A percentile compares a stretch with the other conserved stretches of the same genome.
These are phyloP conservation scores for Cytospora leucostoma DNA, from an alignment of 2,329 filamentous ascomycete genomes.

Conservation along the genomic window DNA sequence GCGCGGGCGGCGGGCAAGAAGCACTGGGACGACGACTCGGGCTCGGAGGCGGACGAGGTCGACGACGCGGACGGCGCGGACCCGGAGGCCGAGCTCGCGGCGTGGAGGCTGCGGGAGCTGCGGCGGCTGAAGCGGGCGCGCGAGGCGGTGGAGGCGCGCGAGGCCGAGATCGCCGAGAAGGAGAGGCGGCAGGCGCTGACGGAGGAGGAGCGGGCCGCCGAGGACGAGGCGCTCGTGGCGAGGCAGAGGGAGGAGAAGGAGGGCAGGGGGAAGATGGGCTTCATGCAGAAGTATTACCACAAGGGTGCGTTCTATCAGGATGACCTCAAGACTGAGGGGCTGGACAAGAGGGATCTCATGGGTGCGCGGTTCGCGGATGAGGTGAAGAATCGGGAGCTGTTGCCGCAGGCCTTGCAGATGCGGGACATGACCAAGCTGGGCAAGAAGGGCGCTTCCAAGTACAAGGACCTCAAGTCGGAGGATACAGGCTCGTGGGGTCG, in stretches of 20 bases:
- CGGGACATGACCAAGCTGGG: conserved; percentile 93
- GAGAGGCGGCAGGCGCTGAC: conserved; percentile 86
- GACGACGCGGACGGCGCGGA: conserved; percentile 89
- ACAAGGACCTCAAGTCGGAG: conserved; percentile 83
- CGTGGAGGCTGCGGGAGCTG: conserved; percentile 92
- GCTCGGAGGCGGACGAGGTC: conserved; percentile 66
- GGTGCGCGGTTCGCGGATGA: conserved; percentile 82
- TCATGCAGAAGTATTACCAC: conserved; percentile 96
- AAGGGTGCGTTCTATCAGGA: conserved; percentile 95
- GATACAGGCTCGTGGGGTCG: conserved; percentile 88
- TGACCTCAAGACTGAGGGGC: conserved; percentile 71
- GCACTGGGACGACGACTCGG: conserved; percentile 82
- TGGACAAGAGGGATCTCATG: conserved; percentile 83
- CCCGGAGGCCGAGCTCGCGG: conserved; percentile 83
- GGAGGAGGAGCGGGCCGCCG: conserved; percentile 79
- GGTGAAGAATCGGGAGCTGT: conserved; percentile 73
- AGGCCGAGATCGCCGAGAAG: conserved; percentile 84
- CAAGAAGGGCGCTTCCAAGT: conserved; percentile 87
- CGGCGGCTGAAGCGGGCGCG: conserved; percentile 85
- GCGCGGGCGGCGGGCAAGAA: conserved; percentile 75
- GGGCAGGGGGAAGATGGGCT: conserved; percentile 76
- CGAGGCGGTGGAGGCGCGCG: conserved; percentile 77
- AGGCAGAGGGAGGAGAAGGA: conserved; percentile 80
- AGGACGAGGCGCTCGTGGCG: conserved; percentile 78
- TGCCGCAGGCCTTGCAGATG: conserved; percentile 91